Evolutionary conservation across 169 alveolate genomes (phyloP), one percentile per base, ranked within the genome.

Genomic region (Besnoitia besnoiti): DNA sequence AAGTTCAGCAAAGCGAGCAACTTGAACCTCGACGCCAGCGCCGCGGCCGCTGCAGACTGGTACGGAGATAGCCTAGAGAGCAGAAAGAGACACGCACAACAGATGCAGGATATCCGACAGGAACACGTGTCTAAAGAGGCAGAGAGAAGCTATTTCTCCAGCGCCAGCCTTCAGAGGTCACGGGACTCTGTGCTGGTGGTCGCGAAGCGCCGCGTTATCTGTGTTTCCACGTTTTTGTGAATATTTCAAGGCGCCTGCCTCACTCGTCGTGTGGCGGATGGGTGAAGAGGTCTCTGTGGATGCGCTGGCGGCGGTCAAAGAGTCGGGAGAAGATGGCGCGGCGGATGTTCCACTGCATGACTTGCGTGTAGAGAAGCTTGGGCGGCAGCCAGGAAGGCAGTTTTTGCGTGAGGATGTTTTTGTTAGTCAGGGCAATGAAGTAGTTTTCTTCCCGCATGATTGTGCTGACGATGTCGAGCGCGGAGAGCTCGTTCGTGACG

Each of bases 391-490:
- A 91, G 35, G 14, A 37, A 40, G 89, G 82, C 49, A 87, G 85
- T 27, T 67, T 51, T 35, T 46, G n/a, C 77, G 33, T 67, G 61
- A 59, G 33, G 40, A 90, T 87, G 44, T 91, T 49, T 55, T 94
- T 91, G 92, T 91, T 91, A 47, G 95, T 90, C 50, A 94, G 62
- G n/a, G 93, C 95, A 37, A 94, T 91, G 82, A 90, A 50, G 49
- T 67, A 94, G 90, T 94, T 94, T 93, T 94, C 95, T 87, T 91
- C 91, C 12, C 95, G 93, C 95, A 94, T 90, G 85, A 94, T 94
- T 51, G 91, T 62, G 73, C 87, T 89, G 59, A 91, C 90, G 12
- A 94, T 85, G 33, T 94, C 95, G 80, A 93, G 85, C 19, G 92
- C 95, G 0, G 94, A 76, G 35, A 93, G 76, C 67, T 90, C 91